Percentiles rank a stretch among this genome's conserved stretches.
Evolutionary conservation across 768 basidiomycete genomes (phyloP).

Genomic region (Heimioporus sp.): DNA sequence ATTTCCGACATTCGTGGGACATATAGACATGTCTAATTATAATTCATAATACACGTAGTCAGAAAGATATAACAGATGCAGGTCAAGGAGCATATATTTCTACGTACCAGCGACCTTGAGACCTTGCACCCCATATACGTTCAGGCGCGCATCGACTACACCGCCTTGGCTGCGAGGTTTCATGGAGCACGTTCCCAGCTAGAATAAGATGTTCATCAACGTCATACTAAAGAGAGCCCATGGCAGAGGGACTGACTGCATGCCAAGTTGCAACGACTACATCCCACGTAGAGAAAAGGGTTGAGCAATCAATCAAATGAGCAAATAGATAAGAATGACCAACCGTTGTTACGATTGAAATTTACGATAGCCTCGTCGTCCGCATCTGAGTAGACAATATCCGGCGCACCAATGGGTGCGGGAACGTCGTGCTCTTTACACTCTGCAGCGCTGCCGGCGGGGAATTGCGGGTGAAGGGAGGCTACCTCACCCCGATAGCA

Average conservation of each 20-base stretch:
- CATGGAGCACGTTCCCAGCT: conserved; percentile 72
- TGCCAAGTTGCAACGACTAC: neutral
- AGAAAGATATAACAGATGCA: neutral
- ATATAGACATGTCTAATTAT: conserved; percentile 37
- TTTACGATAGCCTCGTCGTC: conserved; percentile 33
- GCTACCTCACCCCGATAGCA: conserved; percentile 13
- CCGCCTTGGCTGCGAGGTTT: conserved; percentile 57
- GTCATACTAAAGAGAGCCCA: neutral
- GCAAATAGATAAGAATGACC: neutral
- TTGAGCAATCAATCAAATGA: neutral
- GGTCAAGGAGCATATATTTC: neutral
- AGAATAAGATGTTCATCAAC: neutral
- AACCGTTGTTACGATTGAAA: conserved; percentile 13
- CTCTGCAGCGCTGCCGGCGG: conserved; percentile 23
- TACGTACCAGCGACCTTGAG: conserved; percentile 59
- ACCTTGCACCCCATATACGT: conserved; percentile 58
- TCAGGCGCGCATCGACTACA: conserved; percentile 59
- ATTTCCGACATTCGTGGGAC: conserved; percentile 23
- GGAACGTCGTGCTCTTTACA: conserved; percentile 18
- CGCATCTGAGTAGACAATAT: conserved; percentile 31
- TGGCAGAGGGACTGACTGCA: neutral
- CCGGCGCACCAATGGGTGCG: conserved; percentile 22
- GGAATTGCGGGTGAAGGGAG: conserved; percentile 23
- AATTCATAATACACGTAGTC: neutral
- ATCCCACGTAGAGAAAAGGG: neutral